Evolutionary conservation across 768 basidiomycete species (phyloP).

Genomic region (Tricholoma bakamatsutake): DNA sequence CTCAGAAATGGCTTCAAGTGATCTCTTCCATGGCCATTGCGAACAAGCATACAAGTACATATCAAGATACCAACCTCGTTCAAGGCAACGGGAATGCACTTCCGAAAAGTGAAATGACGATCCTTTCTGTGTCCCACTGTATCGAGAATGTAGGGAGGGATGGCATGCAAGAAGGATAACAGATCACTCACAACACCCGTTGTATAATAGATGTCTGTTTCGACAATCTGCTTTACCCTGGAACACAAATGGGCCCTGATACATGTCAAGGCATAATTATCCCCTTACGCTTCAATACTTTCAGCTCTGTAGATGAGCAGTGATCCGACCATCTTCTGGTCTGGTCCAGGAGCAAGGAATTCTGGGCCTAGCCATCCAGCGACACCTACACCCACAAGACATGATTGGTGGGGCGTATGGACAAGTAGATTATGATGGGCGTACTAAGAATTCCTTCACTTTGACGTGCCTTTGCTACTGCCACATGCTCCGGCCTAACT

Average conservation of each 20-base stretch:
- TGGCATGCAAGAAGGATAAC: background rate
- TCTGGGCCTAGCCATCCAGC: conserved; percentile 59
- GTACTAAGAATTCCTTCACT: conserved; percentile 45
- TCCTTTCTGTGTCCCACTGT: conserved; percentile 55
- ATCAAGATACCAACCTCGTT: background rate
- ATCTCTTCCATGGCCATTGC: too few species aligned
- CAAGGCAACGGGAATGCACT: conserved; percentile 29
- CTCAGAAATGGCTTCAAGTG: too few species aligned
- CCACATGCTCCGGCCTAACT: conserved; percentile 49
- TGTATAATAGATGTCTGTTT: conserved; percentile 37
- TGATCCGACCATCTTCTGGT: conserved; percentile 59
- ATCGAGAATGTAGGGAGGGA: background rate
- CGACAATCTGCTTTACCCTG: conserved; percentile 33
- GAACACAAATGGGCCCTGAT: background rate
- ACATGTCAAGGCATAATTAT: background rate
- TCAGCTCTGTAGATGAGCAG: conserved; percentile 49
- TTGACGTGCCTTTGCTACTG: conserved; percentile 34
- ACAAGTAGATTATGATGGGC: conserved; percentile 15
- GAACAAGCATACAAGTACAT: background rate
- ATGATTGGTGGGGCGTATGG: background rate
- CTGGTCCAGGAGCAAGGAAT: conserved; percentile 37
- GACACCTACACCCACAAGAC: conserved; percentile 32
- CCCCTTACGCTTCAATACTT: conserved; percentile 39
- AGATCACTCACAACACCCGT: conserved; percentile 31
- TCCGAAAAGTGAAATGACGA: conserved; percentile 42